Evolutionary conservation across 2,329 filamentous ascomycete genomes (phyloP).

Genomic region (Trichoderma brevicompactum): DNA sequence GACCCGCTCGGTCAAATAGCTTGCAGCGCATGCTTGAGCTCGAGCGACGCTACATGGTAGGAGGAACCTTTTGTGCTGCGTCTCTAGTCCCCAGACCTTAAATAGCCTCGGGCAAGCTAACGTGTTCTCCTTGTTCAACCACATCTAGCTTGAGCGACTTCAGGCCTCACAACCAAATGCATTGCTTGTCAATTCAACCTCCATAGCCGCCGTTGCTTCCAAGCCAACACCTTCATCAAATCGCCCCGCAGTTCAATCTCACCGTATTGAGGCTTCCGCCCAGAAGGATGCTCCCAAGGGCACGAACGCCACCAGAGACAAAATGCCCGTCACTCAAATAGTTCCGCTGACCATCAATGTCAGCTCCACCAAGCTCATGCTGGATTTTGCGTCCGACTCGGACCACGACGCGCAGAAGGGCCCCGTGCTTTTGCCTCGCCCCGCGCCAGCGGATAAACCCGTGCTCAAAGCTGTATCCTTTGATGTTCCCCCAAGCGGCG

Average conservation of each 20-base stretch:
- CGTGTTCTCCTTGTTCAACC: not conserved
- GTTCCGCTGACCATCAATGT: conserved; percentile 32
- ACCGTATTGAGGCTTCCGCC: conserved; percentile 24
- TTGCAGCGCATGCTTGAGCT: conserved; percentile 64
- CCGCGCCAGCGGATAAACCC: conserved; percentile 33
- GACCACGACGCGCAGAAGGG: conserved; percentile 24
- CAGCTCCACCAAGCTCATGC: conserved; percentile 18
- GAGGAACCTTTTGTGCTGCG: conserved; percentile 31
- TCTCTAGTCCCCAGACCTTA: not conserved
- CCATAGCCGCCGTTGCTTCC: conserved; percentile 6
- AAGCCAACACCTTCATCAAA: conserved; percentile 6
- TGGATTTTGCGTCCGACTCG: conserved; percentile 25
- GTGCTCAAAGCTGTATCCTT: conserved; percentile 40
- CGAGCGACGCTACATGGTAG: conserved; percentile 63
- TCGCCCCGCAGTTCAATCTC: conserved; percentile 30
- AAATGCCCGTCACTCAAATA: conserved; percentile 26
- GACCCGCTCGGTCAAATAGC: conserved; percentile 48
- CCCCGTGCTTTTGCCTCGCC: conserved; percentile 8
- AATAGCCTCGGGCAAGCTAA: conserved; percentile 1
- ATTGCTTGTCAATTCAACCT: not conserved
- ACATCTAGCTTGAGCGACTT: conserved; percentile 33
- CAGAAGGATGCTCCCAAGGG: conserved; percentile 21
- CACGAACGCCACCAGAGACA: conserved; percentile 15
- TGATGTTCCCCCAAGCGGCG: conserved; percentile 39
- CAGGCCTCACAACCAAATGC: conserved; percentile 25